Conservation (phyloP, 805 yeast genomes). For the Danielia oregonensis region DNA sequence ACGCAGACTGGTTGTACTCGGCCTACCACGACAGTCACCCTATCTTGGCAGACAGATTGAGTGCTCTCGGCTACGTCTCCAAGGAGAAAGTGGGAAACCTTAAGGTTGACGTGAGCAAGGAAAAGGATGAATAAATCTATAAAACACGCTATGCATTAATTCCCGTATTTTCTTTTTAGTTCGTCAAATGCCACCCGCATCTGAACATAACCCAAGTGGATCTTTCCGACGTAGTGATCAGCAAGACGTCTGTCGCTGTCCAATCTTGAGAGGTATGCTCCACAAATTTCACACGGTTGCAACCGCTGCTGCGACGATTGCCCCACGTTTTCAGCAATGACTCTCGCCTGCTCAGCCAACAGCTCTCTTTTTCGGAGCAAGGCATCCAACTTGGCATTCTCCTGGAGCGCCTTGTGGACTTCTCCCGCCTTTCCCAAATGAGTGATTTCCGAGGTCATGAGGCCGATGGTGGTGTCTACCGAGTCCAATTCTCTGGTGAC, state of each 20-base stretch:
- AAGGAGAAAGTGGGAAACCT: conserved; percentile 32
- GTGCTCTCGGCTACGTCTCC: conserved; percentile 58
- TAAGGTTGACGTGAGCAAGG: conserved; percentile 12
- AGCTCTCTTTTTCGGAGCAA: conserved; percentile 46
- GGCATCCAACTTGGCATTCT: conserved; percentile 43
- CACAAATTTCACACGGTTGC: conserved; percentile 88
- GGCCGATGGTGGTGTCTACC: conserved; percentile 58
- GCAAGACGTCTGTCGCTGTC: conserved; percentile 88
- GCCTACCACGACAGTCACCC: conserved; percentile 92
- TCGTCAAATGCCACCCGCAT: conserved; percentile 58
- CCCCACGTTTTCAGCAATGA: conserved; percentile 67
- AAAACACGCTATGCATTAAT: background rate
- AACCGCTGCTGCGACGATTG: conserved; percentile 86
- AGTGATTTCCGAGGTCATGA: conserved; percentile 64
- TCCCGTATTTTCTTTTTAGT: conserved; percentile 18
- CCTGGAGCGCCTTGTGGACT: conserved; percentile 42
- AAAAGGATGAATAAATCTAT: conserved; percentile 2
- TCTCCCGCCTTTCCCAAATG: conserved; percentile 49
- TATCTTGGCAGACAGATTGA: conserved; percentile 80
- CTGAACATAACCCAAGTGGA: conserved; percentile 77
- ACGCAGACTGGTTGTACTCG: conserved; percentile 86
- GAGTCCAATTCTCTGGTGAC: conserved; percentile 57
- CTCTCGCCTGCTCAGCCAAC: conserved; percentile 54
- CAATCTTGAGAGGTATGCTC: conserved; percentile 78
- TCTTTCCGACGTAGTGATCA: conserved; percentile 85